phyloP scores from a whole-genome alignment of 2,329 filamentous ascomycete species.

The Alternaria alternata region DNA sequence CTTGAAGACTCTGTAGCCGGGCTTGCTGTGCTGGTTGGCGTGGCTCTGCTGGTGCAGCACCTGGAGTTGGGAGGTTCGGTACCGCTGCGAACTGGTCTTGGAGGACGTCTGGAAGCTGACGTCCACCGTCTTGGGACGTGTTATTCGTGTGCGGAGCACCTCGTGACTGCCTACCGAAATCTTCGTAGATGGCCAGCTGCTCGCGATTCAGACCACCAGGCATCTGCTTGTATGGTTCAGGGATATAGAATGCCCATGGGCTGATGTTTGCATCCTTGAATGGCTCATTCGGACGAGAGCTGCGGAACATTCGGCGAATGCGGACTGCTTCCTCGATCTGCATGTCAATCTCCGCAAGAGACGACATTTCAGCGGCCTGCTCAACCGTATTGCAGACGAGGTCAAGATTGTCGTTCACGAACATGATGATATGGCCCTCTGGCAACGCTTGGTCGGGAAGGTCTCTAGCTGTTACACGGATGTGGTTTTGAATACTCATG shows the following conservation, averaged over 20 bases:
- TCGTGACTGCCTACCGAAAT: slow-evolving; percentile 88
- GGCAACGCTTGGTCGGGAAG: slow-evolving; percentile 76
- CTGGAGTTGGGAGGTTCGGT: slow-evolving; percentile 68
- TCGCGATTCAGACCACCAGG: slow-evolving; percentile 85
- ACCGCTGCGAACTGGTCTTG: slow-evolving; percentile 68
- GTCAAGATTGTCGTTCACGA: slow-evolving; percentile 97
- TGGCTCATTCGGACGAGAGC: slow-evolving; percentile 79
- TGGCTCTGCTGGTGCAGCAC: slow-evolving; percentile 68
- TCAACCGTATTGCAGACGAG: slow-evolving; percentile 93
- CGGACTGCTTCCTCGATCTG: slow-evolving; percentile 86
- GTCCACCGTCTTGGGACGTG: slow-evolving; percentile 65
- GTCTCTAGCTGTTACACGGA: slow-evolving; percentile 79
- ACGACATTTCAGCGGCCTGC: slow-evolving; percentile 92
- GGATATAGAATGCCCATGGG: slow-evolving; percentile 92
- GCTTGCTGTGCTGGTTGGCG: slow-evolving; percentile 63
- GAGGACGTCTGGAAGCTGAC: slow-evolving; percentile 69
- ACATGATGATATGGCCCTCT: slow-evolving; percentile 96
- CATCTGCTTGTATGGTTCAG: slow-evolving; percentile 88
- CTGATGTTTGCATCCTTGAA: slow-evolving; percentile 85
- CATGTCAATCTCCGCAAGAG: slow-evolving; percentile 92
- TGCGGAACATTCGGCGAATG: slow-evolving; percentile 76
- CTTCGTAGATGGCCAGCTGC: slow-evolving; percentile 95
- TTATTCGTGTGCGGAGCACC: slow-evolving; percentile 65
- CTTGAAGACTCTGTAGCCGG: slow-evolving; percentile 50
- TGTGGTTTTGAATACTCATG: slow-evolving; percentile 97